These are phyloP conservation scores for Porodaedalea pini DNA, from an alignment of 1,284 basidiomycete genomes.

Conservation along the genomic window DNA sequence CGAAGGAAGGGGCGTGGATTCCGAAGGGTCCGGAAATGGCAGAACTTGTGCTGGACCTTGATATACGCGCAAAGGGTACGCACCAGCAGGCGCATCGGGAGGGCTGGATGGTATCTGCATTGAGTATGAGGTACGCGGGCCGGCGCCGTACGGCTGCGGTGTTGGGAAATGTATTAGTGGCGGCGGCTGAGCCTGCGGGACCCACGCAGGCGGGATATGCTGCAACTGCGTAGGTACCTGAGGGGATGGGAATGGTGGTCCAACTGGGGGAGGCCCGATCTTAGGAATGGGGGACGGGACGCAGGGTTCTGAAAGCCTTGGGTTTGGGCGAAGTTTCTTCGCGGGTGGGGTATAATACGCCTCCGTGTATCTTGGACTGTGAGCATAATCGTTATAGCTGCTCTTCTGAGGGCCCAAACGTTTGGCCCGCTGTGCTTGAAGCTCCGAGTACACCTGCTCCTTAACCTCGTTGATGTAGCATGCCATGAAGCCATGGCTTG, in stretches of 20 bases:
- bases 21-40: neutral
- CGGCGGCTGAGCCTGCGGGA: neutral
- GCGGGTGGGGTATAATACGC: neutral
- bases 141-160: neutral
- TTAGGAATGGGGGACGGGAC: neutral
- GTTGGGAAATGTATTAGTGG: neutral
- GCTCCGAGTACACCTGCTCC: constrained; percentile 3
- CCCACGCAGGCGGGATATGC: neutral
- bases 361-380: neutral
- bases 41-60: neutral
- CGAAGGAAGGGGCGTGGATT: neutral
- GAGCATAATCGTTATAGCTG: neutral
- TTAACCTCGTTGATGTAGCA: neutral
- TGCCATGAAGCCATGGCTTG: neutral
- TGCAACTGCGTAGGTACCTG: neutral
- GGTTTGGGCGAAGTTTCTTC: no score
- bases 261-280: neutral
- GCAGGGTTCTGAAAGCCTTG: neutral
- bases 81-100: neutral
- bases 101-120: neutral
- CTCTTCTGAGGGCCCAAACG: neutral
- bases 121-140: neutral
- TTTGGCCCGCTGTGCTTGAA: neutral
- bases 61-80: neutral
- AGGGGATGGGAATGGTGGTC: neutral